phyloP scores from a whole-genome alignment of 495 filamentous ascomycete species.

The Bathelium albidoporum region DNA sequence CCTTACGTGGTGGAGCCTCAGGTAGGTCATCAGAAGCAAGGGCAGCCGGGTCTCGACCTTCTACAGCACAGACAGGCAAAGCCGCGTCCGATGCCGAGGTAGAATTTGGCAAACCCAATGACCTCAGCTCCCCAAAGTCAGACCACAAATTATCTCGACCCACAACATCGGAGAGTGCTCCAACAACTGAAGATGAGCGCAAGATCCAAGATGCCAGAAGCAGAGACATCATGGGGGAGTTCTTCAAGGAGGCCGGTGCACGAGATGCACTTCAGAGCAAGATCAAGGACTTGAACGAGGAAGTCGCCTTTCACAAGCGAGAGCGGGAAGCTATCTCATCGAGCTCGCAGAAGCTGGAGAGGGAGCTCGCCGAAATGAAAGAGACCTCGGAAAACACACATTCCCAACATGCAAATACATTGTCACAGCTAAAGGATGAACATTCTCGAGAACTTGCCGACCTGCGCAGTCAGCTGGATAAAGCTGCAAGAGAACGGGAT shows the following conservation, averaged over 20 bases:
- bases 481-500: background rate
- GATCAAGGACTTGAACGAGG: constrained; percentile 1
- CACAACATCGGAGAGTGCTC: background rate
- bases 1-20: background rate
- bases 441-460: constrained; percentile 2
- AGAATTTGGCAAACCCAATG: background rate
- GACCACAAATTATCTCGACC: background rate
- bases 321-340: background rate
- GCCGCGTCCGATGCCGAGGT: background rate
- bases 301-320: background rate
- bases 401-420: background rate
- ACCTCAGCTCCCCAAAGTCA: background rate
- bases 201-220: background rate
- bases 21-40: background rate
- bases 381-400: background rate
- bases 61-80: background rate
- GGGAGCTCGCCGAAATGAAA: background rate
- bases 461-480: background rate
- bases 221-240: background rate
- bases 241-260: constrained; percentile 1
- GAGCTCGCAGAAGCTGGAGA: background rate
- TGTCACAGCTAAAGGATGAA: background rate
- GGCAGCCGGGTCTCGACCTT: background rate
- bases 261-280: background rate
- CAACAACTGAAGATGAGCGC: background rate